Percentiles rank a stretch among this genome's conserved stretches.
Evolutionary conservation across 768 basidiomycete genomes (phyloP).

Genomic region (Lactarius hengduanensis): DNA sequence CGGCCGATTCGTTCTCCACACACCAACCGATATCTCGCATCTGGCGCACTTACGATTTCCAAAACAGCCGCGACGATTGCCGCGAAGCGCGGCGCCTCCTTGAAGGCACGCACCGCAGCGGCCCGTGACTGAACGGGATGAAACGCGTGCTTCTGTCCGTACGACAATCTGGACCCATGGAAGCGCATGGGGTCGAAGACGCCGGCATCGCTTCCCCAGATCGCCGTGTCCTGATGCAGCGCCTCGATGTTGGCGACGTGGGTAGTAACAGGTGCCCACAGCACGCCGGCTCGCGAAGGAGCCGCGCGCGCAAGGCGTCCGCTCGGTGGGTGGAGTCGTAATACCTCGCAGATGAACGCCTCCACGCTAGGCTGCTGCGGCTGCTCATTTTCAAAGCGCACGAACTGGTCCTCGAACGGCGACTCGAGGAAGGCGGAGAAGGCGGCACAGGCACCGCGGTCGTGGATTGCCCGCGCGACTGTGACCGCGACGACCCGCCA

Average conservation of each 20-base stretch:
- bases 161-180: conserved; percentile 35
- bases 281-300: conserved; percentile 6
- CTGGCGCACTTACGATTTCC: conserved; percentile 36
- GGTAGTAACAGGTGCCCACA: conserved; percentile 14
- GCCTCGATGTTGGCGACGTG: conserved; percentile 32
- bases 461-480: conserved; percentile 40
- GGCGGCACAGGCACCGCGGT: conserved; percentile 31
- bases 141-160: conserved; percentile 32
- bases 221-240: conserved; percentile 30
- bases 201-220: conserved; percentile 41
- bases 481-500: conserved; percentile 57
- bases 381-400: conserved; percentile 11
- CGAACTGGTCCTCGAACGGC: conserved; percentile 37
- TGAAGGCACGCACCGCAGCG: conserved; percentile 45
- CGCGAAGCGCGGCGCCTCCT: conserved; percentile 53
- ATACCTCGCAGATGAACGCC: conserved; percentile 43
- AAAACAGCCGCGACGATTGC: conserved; percentile 48
- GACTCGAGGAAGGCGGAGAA: conserved; percentile 40
- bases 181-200: conserved; percentile 47
- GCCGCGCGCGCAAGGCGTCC: conserved; percentile 42
- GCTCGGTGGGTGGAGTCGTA: conserved; percentile 53
- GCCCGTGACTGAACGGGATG: conserved; percentile 50
- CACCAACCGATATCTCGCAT: conserved; percentile 31
- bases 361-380: conserved; percentile 36
- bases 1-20: conserved; percentile 38